A percentile compares a stretch with the other conserved stretches of the same genome.
These are phyloP conservation scores for Micromonas pusilla DNA, from an alignment of 139 green algal species.

Conservation along the genomic window DNA sequence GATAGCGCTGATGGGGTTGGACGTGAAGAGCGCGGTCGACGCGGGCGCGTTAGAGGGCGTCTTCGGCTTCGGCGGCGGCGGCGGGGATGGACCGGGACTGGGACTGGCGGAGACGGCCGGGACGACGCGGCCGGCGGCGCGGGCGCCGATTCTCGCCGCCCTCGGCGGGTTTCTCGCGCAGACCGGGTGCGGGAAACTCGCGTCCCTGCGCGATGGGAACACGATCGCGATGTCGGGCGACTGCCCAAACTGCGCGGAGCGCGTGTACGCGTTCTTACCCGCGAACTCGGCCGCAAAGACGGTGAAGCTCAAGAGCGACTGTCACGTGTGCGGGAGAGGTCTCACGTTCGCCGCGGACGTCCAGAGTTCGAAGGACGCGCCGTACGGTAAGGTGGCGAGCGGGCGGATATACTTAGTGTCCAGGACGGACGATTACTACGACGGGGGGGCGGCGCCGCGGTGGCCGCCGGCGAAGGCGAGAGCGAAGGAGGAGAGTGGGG, in stretches of 20 bases:
- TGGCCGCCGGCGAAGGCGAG: not conserved
- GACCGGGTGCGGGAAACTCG: not conserved
- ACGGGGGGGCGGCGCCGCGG: not conserved
- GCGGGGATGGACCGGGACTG: too few relatives aligned
- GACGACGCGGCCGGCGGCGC: too few relatives aligned
- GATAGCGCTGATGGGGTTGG: not conserved
- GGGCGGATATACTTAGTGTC: not conserved
- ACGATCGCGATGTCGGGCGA: not conserved
- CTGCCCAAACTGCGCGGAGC: constrained; percentile 3
- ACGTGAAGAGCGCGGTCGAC: too few relatives aligned
- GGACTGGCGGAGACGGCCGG: too few relatives aligned
- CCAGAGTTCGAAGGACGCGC: not conserved
- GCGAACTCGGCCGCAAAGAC: not conserved
- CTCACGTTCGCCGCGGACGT: not conserved
- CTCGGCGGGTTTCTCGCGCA: not conserved
- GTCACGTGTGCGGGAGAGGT: constrained; percentile 9
- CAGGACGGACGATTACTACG: not conserved
- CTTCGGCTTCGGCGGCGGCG: not conserved
- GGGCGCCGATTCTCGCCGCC: not conserved
- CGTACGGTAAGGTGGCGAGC: not conserved
- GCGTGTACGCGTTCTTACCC: constrained; percentile 16
- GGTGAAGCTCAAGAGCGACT: not conserved
- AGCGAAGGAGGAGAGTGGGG: not conserved
- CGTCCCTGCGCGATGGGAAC: not conserved
- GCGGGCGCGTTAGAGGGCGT: too few relatives aligned